Conservation (phyloP, 345 rosid genomes). For the Populus ilicifolia region DNA sequence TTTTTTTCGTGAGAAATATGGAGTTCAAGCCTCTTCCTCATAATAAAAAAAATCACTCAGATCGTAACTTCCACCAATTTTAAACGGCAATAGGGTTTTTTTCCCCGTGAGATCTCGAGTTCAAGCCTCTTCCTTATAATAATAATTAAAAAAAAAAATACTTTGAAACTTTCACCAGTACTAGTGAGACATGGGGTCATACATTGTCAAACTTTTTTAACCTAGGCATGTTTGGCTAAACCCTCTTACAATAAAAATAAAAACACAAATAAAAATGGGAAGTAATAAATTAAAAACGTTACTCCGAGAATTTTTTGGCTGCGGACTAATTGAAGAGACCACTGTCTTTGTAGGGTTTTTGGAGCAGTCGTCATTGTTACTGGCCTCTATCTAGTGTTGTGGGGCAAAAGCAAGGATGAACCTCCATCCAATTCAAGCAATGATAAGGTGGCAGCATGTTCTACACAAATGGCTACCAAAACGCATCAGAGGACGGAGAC, state of each 20-base stretch:
- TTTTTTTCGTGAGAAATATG: no score
- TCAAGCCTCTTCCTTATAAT: no score
- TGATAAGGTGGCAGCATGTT: neutral
- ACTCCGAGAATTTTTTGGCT: neutral
- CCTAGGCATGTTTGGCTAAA: neutral
- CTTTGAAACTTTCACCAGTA: neutral
- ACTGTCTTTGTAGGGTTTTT: constrained; percentile 35
- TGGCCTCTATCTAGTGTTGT: constrained; percentile 67
- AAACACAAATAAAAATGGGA: neutral
- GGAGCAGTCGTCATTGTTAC: constrained; percentile 62
- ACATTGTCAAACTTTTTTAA: neutral
- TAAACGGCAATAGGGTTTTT: no score
- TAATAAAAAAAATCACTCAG: no score
- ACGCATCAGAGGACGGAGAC: neutral
- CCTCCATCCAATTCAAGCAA: neutral
- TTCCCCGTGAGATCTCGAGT: no score
- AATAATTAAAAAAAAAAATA: neutral
- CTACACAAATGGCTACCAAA: neutral
- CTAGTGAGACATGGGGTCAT: neutral
- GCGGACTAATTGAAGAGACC: neutral
- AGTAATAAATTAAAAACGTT: neutral
- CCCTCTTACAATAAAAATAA: neutral
- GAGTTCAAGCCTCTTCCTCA: no score
- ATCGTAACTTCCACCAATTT: no score
- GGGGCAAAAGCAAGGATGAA: constrained; percentile 77